These are phyloP conservation scores for Hypoxylon rickii DNA, from an alignment of 495 filamentous ascomycete genomes.

Conservation along the genomic window DNA sequence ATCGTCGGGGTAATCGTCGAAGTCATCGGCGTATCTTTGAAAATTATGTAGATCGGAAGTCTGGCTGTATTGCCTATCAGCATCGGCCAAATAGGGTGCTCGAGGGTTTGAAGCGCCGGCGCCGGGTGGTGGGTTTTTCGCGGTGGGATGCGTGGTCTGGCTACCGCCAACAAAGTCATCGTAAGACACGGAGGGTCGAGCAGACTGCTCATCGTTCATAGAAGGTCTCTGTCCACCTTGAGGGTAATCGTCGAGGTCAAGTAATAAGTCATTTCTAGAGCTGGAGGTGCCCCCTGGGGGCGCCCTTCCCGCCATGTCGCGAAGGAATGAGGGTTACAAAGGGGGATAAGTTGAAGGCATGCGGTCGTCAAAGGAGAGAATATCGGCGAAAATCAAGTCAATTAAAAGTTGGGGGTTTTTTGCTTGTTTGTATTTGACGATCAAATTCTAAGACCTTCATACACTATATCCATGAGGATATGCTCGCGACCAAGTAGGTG, in stretches of 20 bases:
- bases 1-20: slow-evolving; percentile 76
- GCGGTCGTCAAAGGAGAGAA: slow-evolving; percentile 18
- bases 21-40: slow-evolving; percentile 85
- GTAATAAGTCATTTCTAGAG: slow-evolving; percentile 69
- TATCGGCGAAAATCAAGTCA: slow-evolving; percentile 9
- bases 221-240: slow-evolving; percentile 77
- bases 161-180: slow-evolving; percentile 85
- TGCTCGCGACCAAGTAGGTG: background rate
- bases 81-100: slow-evolving; percentile 63
- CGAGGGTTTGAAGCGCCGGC: slow-evolving; percentile 48
- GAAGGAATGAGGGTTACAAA: slow-evolving; percentile 42
- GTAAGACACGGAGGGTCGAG: slow-evolving; percentile 87
- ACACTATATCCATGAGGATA: slow-evolving; percentile 12
- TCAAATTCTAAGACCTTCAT: slow-evolving; percentile 7
- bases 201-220: slow-evolving; percentile 71
- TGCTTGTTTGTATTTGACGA: slow-evolving; percentile 9
- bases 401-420: slow-evolving; percentile 3
- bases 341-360: slow-evolving; percentile 36
- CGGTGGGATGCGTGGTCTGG: slow-evolving; percentile 46
- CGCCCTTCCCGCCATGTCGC: slow-evolving; percentile 69
- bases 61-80: slow-evolving; percentile 71
- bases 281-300: slow-evolving; percentile 61
- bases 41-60: slow-evolving; percentile 84
- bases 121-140: slow-evolving; percentile 46
- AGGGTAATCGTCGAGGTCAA: slow-evolving; percentile 73